Conservation (phyloP, 2,329 filamentous ascomycete species). For the Zymoseptoria brevis region DNA sequence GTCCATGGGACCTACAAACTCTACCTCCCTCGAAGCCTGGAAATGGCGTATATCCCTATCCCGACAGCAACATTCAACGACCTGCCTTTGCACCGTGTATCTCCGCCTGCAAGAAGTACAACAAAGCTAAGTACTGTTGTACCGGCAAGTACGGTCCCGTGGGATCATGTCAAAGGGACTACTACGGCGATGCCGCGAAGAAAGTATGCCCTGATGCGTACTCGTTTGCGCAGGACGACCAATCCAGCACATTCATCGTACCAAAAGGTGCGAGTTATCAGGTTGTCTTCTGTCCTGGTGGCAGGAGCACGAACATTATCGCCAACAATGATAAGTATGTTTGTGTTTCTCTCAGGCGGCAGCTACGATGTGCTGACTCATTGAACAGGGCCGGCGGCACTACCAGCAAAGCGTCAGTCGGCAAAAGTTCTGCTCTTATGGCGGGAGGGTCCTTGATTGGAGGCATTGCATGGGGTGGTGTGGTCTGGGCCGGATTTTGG, state of each 20-base stretch:
- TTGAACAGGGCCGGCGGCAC: constrained; percentile 2
- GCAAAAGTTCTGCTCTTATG: constrained; percentile 8
- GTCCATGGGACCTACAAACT: constrained; percentile 69
- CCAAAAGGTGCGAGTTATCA: constrained; percentile 65
- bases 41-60: constrained; percentile 73
- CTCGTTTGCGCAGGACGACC: constrained; percentile 59
- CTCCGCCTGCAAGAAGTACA: constrained; percentile 65
- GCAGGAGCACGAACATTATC: constrained; percentile 43
- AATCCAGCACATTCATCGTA: constrained; percentile 50
- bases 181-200: constrained; percentile 65
- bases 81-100: constrained; percentile 71
- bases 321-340: constrained; percentile 21
- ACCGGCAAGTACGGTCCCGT: constrained; percentile 59
- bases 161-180: constrained; percentile 55
- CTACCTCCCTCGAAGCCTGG: constrained; percentile 60
- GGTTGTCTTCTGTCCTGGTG: constrained; percentile 66
- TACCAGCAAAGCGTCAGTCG: constrained; percentile 10
- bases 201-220: constrained; percentile 76
- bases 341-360: neutral
- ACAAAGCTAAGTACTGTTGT: constrained; percentile 64
- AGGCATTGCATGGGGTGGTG: constrained; percentile 8
- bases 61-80: constrained; percentile 62
- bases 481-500: constrained; percentile 3
- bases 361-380: neutral
- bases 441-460: constrained; percentile 13